These are phyloP conservation scores for Pleurotus tuber-regium DNA, from an alignment of 768 basidiomycete genomes.

Conservation along the genomic window DNA sequence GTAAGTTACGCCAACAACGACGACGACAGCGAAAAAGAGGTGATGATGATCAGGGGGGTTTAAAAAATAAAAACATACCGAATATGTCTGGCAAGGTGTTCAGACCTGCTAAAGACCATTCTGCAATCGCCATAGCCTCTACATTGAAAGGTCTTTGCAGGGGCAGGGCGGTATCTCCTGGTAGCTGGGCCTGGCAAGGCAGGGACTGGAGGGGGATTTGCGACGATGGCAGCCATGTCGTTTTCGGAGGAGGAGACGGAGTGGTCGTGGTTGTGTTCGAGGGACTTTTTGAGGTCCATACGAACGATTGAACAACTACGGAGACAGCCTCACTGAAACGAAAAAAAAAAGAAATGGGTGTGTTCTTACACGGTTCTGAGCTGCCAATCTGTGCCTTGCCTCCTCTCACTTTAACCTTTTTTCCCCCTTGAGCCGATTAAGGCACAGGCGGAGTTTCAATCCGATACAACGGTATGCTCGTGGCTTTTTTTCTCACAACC, in stretches of 20 bases:
- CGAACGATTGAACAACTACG: too few relatives aligned
- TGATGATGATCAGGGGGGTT: slow-evolving; percentile 10
- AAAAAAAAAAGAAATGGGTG: too few relatives aligned
- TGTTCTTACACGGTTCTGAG: background rate
- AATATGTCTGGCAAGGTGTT: slow-evolving; percentile 95
- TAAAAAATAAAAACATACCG: slow-evolving; percentile 52
- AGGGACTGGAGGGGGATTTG: slow-evolving; percentile 12
- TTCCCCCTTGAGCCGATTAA: slow-evolving; percentile 1
- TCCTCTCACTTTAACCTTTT: background rate
- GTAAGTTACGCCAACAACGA: slow-evolving; percentile 2
- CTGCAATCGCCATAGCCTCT: slow-evolving; percentile 92
- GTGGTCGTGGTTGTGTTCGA: slow-evolving; percentile 22
- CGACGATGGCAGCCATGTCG: slow-evolving; percentile 26
- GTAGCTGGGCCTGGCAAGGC: slow-evolving; percentile 12
- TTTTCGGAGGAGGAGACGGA: slow-evolving; percentile 7
- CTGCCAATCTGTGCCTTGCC: background rate
- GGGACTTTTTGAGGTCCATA: slow-evolving; percentile 31
- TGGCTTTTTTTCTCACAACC: too few relatives aligned
- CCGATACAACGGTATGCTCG: too few relatives aligned
- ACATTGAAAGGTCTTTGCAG: slow-evolving; percentile 94
- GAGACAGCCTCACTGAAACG: too few relatives aligned
- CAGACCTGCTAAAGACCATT: slow-evolving; percentile 95
- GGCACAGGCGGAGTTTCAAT: background rate
- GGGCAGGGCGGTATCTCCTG: slow-evolving; percentile 78
- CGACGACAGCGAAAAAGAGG: slow-evolving; percentile 11